Conservation (phyloP, 2,329 filamentous ascomycete genomes). For the Aspergillus nomiae region DNA sequence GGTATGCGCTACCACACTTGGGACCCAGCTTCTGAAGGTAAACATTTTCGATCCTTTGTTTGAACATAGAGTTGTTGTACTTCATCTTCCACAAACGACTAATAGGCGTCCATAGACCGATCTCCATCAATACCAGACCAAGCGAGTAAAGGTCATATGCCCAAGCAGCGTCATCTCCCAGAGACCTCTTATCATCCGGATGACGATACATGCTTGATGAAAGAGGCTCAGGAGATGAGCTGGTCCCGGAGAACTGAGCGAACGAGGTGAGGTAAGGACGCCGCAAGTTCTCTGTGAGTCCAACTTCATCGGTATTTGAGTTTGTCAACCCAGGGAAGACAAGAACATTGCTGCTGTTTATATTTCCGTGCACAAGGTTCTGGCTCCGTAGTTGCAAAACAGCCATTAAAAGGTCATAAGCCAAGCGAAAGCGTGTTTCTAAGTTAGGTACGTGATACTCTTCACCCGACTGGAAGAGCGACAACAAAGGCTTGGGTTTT, state of each 20-base stretch:
- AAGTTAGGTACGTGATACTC: slow-evolving; percentile 55
- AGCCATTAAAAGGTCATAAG: slow-evolving; percentile 60
- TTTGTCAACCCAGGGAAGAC: slow-evolving; percentile 52
- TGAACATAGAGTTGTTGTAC: slow-evolving; percentile 64
- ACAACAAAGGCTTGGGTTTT: slow-evolving; percentile 45
- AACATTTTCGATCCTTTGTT: slow-evolving; percentile 63
- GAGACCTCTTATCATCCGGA: slow-evolving; percentile 49
- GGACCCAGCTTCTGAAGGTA: slow-evolving; percentile 63
- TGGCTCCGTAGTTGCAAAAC: slow-evolving; percentile 60
- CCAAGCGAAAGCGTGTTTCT: slow-evolving; percentile 64
- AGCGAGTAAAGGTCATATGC: slow-evolving; percentile 63
- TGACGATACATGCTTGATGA: slow-evolving; percentile 63
- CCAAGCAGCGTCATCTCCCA: slow-evolving; percentile 43
- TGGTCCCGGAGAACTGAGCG: slow-evolving; percentile 59
- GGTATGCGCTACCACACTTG: slow-evolving; percentile 65
- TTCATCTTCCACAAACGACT: slow-evolving; percentile 66
- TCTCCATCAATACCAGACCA: slow-evolving; percentile 63
- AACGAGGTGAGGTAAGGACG: slow-evolving; percentile 62
- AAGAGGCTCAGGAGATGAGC: slow-evolving; percentile 46
- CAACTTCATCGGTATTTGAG: slow-evolving; percentile 36
- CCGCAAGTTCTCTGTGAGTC: slow-evolving; percentile 49
- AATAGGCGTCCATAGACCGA: slow-evolving; percentile 65
- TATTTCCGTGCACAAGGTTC: slow-evolving; percentile 61
- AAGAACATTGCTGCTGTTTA: slow-evolving; percentile 66
- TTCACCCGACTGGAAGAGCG: slow-evolving; percentile 44